phyloP scores from a whole-genome alignment of 176 grass and related monocot genomes.

The Eleusine indica region DNA sequence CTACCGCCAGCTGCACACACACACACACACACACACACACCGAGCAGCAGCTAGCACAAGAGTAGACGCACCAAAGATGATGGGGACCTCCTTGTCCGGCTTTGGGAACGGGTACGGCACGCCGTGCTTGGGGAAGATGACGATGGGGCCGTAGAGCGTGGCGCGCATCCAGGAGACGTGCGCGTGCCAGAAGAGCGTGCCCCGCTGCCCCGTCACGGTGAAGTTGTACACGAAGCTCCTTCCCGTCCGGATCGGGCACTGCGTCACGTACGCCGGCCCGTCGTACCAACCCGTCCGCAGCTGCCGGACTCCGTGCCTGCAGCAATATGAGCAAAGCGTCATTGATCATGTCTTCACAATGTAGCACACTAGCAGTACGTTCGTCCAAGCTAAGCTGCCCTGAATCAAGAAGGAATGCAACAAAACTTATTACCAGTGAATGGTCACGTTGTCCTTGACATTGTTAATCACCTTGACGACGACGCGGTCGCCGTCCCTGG shows the following conservation, averaged over 20 bases:
- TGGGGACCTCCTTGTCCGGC: constrained; percentile 55
- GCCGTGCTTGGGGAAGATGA: constrained; percentile 60
- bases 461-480: constrained; percentile 68
- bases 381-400: neutral
- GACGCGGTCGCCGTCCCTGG: constrained; percentile 64
- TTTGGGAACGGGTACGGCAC: constrained; percentile 66
- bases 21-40: too few relatives aligned
- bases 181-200: constrained; percentile 71
- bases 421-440: constrained; percentile 54
- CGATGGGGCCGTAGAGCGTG: constrained; percentile 59
- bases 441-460: constrained; percentile 60
- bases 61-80: constrained; percentile 47
- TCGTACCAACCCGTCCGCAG: constrained; percentile 67
- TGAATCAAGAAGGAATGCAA: neutral
- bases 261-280: constrained; percentile 72
- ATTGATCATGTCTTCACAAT: neutral
- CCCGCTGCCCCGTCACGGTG: constrained; percentile 57
- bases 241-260: constrained; percentile 67
- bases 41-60: too few relatives aligned
- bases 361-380: neutral
- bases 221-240: constrained; percentile 69
- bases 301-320: constrained; percentile 67
- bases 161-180: constrained; percentile 69
- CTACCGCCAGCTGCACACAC: neutral
- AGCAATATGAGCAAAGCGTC: neutral